Evolutionary conservation across 163 green algal genomes (phyloP).

Genomic region (Scenedesmus sp.): DNA sequence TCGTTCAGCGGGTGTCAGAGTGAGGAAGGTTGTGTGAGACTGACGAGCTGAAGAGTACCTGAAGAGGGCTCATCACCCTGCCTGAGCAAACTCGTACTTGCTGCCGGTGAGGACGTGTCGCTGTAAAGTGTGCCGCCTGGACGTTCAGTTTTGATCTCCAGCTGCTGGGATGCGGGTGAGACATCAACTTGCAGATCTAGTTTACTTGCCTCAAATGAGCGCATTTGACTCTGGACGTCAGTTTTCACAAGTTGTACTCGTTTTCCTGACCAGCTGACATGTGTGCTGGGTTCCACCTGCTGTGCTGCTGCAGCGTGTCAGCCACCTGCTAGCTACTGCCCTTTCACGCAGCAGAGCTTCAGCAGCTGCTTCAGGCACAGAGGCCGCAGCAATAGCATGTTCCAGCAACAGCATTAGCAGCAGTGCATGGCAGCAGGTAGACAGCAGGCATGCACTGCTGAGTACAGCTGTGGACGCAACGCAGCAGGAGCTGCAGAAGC

Average conservation of each 20-base stretch:
- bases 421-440: constrained; percentile 26
- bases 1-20: background rate
- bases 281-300: background rate
- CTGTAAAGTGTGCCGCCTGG: background rate
- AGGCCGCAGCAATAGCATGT: background rate
- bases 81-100: background rate
- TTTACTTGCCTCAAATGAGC: background rate
- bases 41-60: background rate
- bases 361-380: background rate
- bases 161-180: constrained; percentile 20
- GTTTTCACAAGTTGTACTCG: background rate
- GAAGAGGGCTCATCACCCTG: no score
- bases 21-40: background rate
- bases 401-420: constrained; percentile 3
- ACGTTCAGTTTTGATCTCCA: background rate
- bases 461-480: background rate
- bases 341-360: background rate
- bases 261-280: background rate
- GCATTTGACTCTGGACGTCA: background rate
- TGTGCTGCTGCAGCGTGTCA: background rate
- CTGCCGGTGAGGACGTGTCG: background rate
- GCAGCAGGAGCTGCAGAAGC: background rate
- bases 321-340: background rate
- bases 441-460: background rate
- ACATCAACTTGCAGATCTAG: background rate